phyloP scores from a whole-genome alignment of 495 filamentous ascomycete genomes.

The Annulohypoxylon moriforme region DNA sequence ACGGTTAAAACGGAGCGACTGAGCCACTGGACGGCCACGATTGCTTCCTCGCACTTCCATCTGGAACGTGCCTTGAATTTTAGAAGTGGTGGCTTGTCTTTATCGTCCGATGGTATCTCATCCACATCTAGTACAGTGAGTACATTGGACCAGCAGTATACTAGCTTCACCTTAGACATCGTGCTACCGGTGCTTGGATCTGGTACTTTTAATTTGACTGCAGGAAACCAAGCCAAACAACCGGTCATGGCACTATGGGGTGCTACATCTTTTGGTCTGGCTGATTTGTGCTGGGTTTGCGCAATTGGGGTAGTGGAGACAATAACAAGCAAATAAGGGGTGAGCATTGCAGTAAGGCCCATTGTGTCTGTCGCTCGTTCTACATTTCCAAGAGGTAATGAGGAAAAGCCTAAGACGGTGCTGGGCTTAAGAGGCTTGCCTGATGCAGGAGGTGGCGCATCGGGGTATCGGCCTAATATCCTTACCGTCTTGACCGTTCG shows the following conservation, averaged over 20 bases:
- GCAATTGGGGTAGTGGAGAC: constrained; percentile 96
- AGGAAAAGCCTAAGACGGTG: constrained; percentile 91
- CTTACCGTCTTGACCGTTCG: constrained; percentile 89
- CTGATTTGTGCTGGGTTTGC: constrained; percentile 93
- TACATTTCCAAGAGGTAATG: constrained; percentile 90
- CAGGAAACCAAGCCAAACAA: constrained; percentile 96
- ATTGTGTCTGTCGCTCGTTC: constrained; percentile 88
- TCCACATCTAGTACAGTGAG: constrained; percentile 91
- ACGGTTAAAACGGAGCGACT: constrained; percentile 92
- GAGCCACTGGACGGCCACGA: constrained; percentile 96
- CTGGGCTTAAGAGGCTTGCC: constrained; percentile 86
- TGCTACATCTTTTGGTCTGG: constrained; percentile 87
- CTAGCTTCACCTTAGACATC: constrained; percentile 84
- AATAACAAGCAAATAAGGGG: constrained; percentile 93
- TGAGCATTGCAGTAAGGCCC: constrained; percentile 94
- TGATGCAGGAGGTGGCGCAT: constrained; percentile 59
- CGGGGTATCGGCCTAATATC: constrained; percentile 91
- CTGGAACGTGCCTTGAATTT: constrained; percentile 85
- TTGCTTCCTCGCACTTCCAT: constrained; percentile 94
- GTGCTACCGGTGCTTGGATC: constrained; percentile 65
- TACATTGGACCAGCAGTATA: constrained; percentile 98
- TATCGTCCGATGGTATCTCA: constrained; percentile 73
- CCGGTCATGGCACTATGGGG: constrained; percentile 92
- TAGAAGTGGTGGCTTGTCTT: constrained; percentile 77
- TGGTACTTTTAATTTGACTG: constrained; percentile 86